Conservation (phyloP, 495 filamentous ascomycete species). For the Chaetomidium leptoderma region DNA sequence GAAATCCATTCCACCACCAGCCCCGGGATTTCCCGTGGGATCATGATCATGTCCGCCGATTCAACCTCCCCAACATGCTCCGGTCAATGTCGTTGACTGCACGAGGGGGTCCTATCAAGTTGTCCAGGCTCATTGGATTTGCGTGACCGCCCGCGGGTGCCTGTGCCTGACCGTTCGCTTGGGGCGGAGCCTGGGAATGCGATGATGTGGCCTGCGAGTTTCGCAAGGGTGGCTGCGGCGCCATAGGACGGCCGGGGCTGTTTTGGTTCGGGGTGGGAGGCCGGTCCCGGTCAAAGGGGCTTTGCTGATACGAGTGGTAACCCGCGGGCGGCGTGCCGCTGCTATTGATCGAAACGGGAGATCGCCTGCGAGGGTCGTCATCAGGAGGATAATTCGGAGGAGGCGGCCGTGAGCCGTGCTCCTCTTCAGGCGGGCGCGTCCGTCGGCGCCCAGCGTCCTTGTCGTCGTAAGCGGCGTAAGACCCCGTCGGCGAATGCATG, state of each 20-base stretch:
- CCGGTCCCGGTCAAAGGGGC: constrained; percentile 24
- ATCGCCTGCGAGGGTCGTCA: constrained; percentile 44
- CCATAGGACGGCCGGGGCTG: constrained; percentile 25
- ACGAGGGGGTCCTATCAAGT: constrained; percentile 35
- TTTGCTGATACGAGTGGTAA: constrained; percentile 30
- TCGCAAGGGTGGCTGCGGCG: not conserved
- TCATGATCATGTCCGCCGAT: constrained; percentile 20
- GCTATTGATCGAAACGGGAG: constrained; percentile 42
- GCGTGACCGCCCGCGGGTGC: constrained; percentile 3
- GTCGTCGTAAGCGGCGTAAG: constrained; percentile 40
- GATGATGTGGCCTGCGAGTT: not conserved
- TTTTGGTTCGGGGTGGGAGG: constrained; percentile 25
- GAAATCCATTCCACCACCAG: not conserved
- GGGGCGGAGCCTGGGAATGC: constrained; percentile 3
- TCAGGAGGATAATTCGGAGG: constrained; percentile 42
- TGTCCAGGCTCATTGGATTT: constrained; percentile 45
- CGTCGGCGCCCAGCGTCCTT: constrained; percentile 35
- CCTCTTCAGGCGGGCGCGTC: constrained; percentile 37
- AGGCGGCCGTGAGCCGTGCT: constrained; percentile 41
- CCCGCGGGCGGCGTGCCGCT: constrained; percentile 37
- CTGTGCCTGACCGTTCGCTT: constrained; percentile 11
- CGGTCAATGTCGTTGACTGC: constrained; percentile 36
- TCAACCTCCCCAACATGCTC: constrained; percentile 40
- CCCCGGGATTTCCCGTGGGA: not conserved
- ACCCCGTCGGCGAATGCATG: constrained; percentile 29